Percentiles rank a stretch among this genome's conserved stretches.
These are phyloP conservation scores for Plenodomus tracheiphilus DNA, from an alignment of 2,329 filamentous ascomycete species.

Conservation along the genomic window DNA sequence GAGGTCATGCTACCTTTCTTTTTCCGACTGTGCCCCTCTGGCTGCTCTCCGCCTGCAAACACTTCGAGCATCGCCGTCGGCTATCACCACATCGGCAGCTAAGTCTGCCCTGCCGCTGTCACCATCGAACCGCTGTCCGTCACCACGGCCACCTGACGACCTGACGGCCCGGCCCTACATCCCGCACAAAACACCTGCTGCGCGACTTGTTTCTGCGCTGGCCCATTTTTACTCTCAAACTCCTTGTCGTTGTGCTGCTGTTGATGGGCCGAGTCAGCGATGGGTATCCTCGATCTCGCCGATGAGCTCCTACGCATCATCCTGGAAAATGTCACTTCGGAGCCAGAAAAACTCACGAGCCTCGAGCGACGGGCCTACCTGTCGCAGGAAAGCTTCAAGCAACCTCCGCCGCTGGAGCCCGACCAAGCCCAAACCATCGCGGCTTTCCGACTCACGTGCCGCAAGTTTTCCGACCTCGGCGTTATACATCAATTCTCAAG, in stretches of 20 bases:
- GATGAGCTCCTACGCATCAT: constrained; percentile 57
- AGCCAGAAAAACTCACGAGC: constrained; percentile 54
- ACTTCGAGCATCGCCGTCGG: constrained; percentile 25
- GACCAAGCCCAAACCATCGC: constrained; percentile 51
- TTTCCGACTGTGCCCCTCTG: constrained; percentile 36
- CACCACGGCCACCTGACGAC: constrained; percentile 23
- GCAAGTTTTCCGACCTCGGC: constrained; percentile 49
- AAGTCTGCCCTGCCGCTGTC: constrained; percentile 21
- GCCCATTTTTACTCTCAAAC: constrained; percentile 7
- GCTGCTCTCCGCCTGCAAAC: constrained; percentile 23
- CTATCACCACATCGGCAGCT: constrained; percentile 32
- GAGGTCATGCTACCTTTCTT: constrained; percentile 40
- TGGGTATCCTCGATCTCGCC: constrained; percentile 48
- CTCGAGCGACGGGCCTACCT: constrained; percentile 56
- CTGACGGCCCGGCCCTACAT: constrained; percentile 15
- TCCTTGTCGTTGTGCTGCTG: constrained; percentile 14
- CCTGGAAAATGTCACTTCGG: constrained; percentile 56
- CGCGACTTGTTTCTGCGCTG: constrained; percentile 16
- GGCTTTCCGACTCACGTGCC: constrained; percentile 49
- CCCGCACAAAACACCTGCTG: constrained; percentile 23
- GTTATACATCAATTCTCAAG: constrained; percentile 56
- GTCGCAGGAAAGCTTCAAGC: constrained; percentile 57
- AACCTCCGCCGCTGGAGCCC: constrained; percentile 46
- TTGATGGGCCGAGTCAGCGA: constrained; percentile 37
- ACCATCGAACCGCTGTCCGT: constrained; percentile 29